phyloP scores from a whole-genome alignment of 2,329 filamentous ascomycete genomes.

The Boeremia exigua region DNA sequence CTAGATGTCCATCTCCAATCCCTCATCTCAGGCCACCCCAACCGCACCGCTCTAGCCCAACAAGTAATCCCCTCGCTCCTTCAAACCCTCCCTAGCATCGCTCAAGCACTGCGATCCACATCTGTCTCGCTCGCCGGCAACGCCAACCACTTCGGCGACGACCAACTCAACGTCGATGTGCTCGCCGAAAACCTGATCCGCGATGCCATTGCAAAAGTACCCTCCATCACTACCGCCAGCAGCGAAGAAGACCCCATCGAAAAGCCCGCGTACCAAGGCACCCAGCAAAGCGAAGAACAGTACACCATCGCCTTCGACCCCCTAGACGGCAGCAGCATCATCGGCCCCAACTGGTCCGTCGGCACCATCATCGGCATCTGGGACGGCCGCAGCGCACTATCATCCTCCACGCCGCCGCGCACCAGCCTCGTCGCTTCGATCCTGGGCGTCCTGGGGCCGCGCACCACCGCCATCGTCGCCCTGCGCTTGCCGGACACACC shows the following conservation, averaged over 20 bases:
- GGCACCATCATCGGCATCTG: constrained; percentile 68
- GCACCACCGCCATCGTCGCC: constrained; percentile 59
- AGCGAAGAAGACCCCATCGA: constrained; percentile 43
- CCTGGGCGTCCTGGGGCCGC: constrained; percentile 44
- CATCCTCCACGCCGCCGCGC: constrained; percentile 17
- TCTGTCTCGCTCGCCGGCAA: constrained; percentile 34
- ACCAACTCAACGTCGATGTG: constrained; percentile 65
- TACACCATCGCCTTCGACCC: constrained; percentile 70
- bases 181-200: constrained; percentile 63
- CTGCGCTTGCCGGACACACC: constrained; percentile 54
- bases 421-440: constrained; percentile 40
- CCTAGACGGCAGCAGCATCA: constrained; percentile 68
- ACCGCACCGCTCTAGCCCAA: constrained; percentile 7
- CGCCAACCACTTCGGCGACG: constrained; percentile 62
- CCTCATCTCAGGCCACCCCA: constrained; percentile 2
- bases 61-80: constrained; percentile 27
- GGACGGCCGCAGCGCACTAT: constrained; percentile 35
- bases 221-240: constrained; percentile 63
- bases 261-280: constrained; percentile 14
- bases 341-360: constrained; percentile 47
- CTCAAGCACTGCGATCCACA: constrained; percentile 20
- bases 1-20: constrained; percentile 3
- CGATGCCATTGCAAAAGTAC: constrained; percentile 59
- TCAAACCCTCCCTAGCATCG: constrained; percentile 23
- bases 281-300: constrained; percentile 40